Conservation (phyloP, 2,329 filamentous ascomycete genomes). For the Fusarium protoensiforme region DNA sequence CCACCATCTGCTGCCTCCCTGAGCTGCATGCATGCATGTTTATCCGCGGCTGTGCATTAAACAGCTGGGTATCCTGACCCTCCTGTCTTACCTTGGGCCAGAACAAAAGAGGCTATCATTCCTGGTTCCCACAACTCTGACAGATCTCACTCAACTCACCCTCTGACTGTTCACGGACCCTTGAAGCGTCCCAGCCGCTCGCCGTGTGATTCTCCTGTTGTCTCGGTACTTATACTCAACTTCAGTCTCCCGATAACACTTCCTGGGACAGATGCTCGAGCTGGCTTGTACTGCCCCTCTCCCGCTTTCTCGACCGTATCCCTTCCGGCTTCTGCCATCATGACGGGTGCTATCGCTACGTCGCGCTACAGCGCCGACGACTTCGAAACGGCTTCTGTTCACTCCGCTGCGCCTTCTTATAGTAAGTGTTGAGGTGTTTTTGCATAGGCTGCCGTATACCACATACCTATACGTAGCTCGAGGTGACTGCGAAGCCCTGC, state of each 20-base stretch:
- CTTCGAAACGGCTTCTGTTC: constrained; percentile 75
- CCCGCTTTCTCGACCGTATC: constrained; percentile 29
- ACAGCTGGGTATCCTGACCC: constrained; percentile 39
- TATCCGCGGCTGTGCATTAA: constrained; percentile 43
- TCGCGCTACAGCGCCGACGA: constrained; percentile 61
- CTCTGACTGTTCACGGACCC: constrained; percentile 25
- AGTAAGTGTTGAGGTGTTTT: constrained; percentile 54
- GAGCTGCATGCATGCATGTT: constrained; percentile 39
- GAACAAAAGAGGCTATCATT: constrained; percentile 35
- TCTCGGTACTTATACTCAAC: constrained; percentile 28
- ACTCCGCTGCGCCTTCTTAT: constrained; percentile 76
- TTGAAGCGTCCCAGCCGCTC: constrained; percentile 26
- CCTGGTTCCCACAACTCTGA: constrained; percentile 26
- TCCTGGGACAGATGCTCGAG: constrained; percentile 38
- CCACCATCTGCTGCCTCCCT: constrained; percentile 40
- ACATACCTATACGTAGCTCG: constrained; percentile 13
- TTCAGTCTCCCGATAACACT: constrained; percentile 18
- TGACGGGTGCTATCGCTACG: constrained; percentile 46
- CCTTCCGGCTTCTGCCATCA: constrained; percentile 36
- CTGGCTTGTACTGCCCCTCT: constrained; percentile 34
- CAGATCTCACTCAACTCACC: constrained; percentile 32
- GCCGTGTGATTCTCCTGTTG: constrained; percentile 24
- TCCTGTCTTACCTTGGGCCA: constrained; percentile 40
- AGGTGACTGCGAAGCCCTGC: constrained; percentile 11
- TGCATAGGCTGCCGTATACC: background rate